Conservation (phyloP, 2,329 filamentous ascomycete genomes). For the Pseudogymnoascus sp. region DNA sequence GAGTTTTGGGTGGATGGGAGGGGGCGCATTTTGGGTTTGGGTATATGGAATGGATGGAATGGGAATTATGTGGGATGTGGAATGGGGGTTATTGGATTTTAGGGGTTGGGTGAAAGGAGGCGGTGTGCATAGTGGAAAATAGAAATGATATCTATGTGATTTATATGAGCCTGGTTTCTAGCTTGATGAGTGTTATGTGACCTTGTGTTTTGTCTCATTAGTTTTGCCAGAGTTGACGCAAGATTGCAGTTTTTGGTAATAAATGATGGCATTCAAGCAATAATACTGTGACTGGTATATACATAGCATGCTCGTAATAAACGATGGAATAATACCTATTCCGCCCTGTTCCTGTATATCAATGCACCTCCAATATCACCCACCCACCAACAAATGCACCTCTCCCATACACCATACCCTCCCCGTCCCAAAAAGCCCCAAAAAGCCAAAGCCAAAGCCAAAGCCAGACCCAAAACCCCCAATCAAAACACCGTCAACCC, state of each 20-base stretch:
- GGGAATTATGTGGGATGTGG: neutral
- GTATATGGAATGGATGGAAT: neutral
- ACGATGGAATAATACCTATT: neutral
- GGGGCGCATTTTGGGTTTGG: neutral
- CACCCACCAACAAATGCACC: neutral
- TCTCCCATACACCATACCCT: neutral
- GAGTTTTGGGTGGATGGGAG: neutral
- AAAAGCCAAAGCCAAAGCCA: too few species aligned
- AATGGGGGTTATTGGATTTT: neutral
- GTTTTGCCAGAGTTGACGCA: neutral
- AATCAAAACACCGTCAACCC: conserved; percentile 75
- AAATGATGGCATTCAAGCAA: neutral
- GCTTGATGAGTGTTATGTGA: neutral
- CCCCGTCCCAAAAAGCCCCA: too few species aligned
- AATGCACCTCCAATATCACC: neutral
- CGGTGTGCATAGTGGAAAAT: neutral
- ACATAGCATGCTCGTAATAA: neutral
- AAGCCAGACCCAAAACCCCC: too few species aligned
- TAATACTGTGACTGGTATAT: neutral
- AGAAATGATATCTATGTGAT: neutral
- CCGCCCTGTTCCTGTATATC: neutral
- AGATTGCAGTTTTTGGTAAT: neutral
- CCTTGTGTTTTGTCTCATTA: neutral
- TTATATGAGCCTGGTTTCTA: neutral
- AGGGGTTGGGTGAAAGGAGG: neutral